Evolutionary conservation across 148 eudicot species (phyloP).

Genomic region (Amaranthus hypochondriacus): DNA sequence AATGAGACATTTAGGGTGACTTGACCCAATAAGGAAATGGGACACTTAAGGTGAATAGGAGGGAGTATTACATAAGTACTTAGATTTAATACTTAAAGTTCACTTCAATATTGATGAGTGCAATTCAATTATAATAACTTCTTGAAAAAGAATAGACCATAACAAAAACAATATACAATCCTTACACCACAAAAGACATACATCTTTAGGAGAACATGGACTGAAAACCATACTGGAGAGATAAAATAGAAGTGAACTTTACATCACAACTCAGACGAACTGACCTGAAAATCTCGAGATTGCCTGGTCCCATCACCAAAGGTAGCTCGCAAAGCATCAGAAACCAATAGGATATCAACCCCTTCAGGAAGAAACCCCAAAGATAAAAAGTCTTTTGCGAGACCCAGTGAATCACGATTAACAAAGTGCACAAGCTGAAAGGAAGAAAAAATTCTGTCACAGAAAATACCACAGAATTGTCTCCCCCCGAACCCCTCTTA

Average conservation of each 20-base stretch:
- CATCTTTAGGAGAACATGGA: too few relatives aligned
- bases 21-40: too few relatives aligned
- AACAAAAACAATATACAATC: too few relatives aligned
- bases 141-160: too few relatives aligned
- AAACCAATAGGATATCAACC: conserved; percentile 59
- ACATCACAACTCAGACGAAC: conserved; percentile 1
- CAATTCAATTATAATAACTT: too few relatives aligned
- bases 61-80: too few relatives aligned
- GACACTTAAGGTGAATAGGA: too few relatives aligned
- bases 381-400: conserved; percentile 93
- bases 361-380: conserved; percentile 94
- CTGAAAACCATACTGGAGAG: too few relatives aligned
- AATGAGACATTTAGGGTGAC: too few relatives aligned
- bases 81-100: too few relatives aligned
- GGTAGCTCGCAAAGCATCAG: conserved; percentile 78
- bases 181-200: too few relatives aligned
- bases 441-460: conserved; percentile 5
- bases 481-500: neutral
- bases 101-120: too few relatives aligned
- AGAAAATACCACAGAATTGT: neutral
- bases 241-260: neutral
- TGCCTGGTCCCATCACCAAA: conserved; percentile 83
- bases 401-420: conserved; percentile 89
- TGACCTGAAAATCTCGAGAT: conserved; percentile 92
- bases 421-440: conserved; percentile 99